These are phyloP conservation scores for Pezicula carpinea DNA, from an alignment of 2,329 filamentous ascomycete species.

Conservation along the genomic window DNA sequence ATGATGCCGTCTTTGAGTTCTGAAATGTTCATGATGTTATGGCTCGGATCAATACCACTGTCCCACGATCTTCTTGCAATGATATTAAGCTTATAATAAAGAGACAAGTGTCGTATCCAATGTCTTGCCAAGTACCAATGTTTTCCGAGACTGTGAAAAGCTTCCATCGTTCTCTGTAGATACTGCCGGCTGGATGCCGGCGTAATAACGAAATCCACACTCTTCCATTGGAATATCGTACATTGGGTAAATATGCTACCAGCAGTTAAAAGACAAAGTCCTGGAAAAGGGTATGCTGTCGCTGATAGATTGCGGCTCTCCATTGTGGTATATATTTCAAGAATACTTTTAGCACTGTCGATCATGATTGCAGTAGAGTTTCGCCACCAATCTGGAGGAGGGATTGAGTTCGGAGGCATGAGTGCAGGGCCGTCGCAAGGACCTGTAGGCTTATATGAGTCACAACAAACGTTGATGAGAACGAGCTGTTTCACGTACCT, in stretches of 20 bases:
- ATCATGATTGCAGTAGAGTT: neutral
- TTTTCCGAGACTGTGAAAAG: neutral
- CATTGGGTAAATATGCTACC: neutral
- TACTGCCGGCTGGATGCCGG: neutral
- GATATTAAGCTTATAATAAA: constrained; percentile 1
- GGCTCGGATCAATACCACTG: neutral
- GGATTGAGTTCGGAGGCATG: neutral
- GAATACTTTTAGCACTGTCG: constrained; percentile 1
- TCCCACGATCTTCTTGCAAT: neutral
- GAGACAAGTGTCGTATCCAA: constrained; percentile 1
- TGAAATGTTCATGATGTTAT: neutral
- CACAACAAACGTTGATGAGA: neutral
- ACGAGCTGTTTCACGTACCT: neutral
- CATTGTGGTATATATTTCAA: constrained; percentile 2
- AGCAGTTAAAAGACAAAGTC: constrained; percentile 1
- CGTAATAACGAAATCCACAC: neutral
- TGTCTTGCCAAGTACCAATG: constrained; percentile 1
- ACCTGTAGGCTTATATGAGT: neutral
- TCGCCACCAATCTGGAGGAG: neutral
- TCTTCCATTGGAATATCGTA: constrained; percentile 1
- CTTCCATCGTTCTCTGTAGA: neutral
- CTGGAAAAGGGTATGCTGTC: constrained; percentile 2
- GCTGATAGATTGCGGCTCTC: neutral
- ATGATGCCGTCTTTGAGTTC: constrained; percentile 1
- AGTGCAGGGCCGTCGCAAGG: constrained; percentile 2